Evolutionary conservation across 306 rosid genomes (phyloP).

Genomic region (Leucaena leucocephala): DNA sequence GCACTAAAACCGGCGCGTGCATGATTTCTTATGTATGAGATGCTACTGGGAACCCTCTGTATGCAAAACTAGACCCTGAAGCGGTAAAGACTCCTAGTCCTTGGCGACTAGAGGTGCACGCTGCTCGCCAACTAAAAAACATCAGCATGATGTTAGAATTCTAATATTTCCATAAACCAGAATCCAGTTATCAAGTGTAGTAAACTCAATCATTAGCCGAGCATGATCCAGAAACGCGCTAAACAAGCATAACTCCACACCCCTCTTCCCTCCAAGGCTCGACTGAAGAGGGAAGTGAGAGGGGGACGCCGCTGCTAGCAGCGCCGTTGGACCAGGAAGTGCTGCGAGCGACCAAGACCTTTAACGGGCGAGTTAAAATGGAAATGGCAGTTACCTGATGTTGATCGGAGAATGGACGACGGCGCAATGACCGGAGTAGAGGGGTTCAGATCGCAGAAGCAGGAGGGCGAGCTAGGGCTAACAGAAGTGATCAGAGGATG

Average conservation of each 20-base stretch:
- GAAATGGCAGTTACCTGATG: constrained; percentile 14
- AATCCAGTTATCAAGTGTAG: background rate
- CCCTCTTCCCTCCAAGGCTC: background rate
- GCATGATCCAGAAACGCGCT: background rate
- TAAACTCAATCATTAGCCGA: background rate
- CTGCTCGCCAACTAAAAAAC: background rate
- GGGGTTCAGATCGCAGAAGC: background rate
- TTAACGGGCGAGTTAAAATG: background rate
- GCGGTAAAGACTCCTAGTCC: constrained; percentile 6
- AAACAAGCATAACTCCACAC: background rate
- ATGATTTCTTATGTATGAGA: constrained; percentile 39
- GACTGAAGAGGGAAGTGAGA: background rate
- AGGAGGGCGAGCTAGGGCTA: background rate
- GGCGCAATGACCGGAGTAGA: background rate
- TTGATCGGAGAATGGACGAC: background rate
- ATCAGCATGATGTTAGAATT: background rate
- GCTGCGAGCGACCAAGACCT: background rate
- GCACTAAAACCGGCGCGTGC: constrained; percentile 57
- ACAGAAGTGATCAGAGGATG: background rate
- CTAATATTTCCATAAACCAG: background rate
- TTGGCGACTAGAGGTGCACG: background rate
- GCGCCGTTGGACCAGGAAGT: background rate
- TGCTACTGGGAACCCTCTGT: background rate
- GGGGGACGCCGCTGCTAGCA: background rate
- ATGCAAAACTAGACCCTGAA: constrained; percentile 13